phyloP scores from a whole-genome alignment of 176 grass and related monocot genomes.

The Oryza officinalis region DNA sequence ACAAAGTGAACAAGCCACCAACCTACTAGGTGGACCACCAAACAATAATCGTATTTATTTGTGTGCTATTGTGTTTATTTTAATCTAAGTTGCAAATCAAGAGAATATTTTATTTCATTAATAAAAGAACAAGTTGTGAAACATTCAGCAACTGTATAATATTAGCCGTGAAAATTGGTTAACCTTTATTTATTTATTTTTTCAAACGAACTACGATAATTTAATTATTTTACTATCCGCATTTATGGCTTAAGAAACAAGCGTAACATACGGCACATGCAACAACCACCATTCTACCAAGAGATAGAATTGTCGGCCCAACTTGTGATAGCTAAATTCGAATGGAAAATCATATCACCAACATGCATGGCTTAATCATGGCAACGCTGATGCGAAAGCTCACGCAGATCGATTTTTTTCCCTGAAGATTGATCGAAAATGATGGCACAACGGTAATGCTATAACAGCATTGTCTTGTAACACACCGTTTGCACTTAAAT shows the following conservation, averaged over 20 bases:
- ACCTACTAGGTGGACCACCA: no score
- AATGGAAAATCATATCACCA: background rate
- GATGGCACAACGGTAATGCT: background rate
- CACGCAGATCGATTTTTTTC: background rate
- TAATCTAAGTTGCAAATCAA: no score
- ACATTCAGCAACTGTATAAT: no score
- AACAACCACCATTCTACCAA: background rate
- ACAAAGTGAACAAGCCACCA: no score
- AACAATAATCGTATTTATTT: no score
- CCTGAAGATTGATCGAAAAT: background rate
- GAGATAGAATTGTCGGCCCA: background rate
- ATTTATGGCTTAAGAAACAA: background rate
- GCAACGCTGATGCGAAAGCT: background rate
- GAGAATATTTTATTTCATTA: no score
- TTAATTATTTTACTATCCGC: background rate
- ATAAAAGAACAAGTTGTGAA: no score
- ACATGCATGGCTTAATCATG: background rate
- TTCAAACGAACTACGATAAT: background rate
- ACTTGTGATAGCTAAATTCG: background rate
- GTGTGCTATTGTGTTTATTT: no score
- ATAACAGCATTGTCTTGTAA: background rate
- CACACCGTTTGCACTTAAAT: background rate
- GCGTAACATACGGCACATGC: background rate
- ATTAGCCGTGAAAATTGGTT: no score
- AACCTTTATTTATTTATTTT: no score